Evolutionary conservation across 2,329 filamentous ascomycete species (phyloP).

Genomic region (Alternaria sp.): DNA sequence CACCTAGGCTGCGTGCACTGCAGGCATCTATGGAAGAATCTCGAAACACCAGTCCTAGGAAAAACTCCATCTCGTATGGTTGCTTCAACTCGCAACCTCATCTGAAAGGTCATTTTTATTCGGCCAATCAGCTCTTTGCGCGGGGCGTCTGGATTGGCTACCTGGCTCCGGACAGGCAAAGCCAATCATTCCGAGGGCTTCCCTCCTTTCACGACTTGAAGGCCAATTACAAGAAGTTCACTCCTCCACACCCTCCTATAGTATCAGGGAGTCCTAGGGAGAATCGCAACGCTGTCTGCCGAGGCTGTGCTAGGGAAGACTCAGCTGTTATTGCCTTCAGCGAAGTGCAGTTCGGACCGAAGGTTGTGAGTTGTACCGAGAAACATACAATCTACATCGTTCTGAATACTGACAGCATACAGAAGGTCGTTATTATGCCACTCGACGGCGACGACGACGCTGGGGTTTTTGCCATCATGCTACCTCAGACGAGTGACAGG

Average conservation of each 20-base stretch:
- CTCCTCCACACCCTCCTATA: conserved; percentile 11
- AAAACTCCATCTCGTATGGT: background rate
- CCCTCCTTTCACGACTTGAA: conserved; percentile 21
- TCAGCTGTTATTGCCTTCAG: conserved; percentile 21
- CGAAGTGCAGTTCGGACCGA: conserved; percentile 18
- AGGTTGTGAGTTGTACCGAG: conserved; percentile 10
- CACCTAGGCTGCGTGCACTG: background rate
- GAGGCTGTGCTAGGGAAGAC: conserved; percentile 19
- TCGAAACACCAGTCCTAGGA: background rate
- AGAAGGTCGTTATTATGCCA: conserved; percentile 29
- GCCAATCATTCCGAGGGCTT: conserved; percentile 14
- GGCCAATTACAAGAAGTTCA: conserved; percentile 13
- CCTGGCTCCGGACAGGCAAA: conserved; percentile 16
- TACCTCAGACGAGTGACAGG: conserved; percentile 21
- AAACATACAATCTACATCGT: background rate
- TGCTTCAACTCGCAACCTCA: conserved; percentile 20
- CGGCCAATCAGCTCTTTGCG: conserved; percentile 18
- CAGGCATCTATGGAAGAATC: background rate
- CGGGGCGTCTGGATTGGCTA: conserved; percentile 34
- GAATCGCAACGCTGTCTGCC: conserved; percentile 25
- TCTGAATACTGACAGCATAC: background rate
- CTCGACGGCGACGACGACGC: conserved; percentile 18
- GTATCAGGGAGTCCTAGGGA: background rate
- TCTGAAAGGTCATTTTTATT: conserved; percentile 17
- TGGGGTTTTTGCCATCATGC: conserved; percentile 27